phyloP scores from a whole-genome alignment of 2,329 filamentous ascomycete species.

The Macrophomina tecta region DNA sequence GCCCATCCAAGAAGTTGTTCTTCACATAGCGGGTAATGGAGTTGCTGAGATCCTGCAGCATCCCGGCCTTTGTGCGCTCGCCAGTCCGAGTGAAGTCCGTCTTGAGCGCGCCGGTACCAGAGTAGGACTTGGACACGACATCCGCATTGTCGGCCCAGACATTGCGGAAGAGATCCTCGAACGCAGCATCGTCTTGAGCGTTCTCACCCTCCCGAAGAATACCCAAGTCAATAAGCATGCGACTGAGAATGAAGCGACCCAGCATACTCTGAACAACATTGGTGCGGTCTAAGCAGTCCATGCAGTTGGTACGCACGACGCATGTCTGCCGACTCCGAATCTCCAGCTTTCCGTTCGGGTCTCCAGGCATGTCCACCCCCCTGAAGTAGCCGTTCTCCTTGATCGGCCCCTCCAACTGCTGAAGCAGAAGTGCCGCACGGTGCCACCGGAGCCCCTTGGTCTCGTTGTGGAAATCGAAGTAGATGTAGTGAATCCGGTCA shows the following conservation, averaged over 20 bases:
- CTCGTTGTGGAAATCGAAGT: conserved; percentile 98
- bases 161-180: conserved; percentile 93
- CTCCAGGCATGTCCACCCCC: conserved; percentile 81
- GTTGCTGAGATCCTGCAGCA: conserved; percentile 84
- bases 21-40: conserved; percentile 86
- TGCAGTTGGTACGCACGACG: conserved; percentile 96
- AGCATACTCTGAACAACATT: conserved; percentile 99
- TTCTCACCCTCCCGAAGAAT: conserved; percentile 76
- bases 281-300: conserved; percentile 97
- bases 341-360: conserved; percentile 74
- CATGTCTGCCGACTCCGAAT: conserved; percentile 81
- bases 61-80: conserved; percentile 82
- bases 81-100: conserved; percentile 97
- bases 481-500: conserved; percentile 91
- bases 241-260: conserved; percentile 84
- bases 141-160: conserved; percentile 99
- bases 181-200: conserved; percentile 79
- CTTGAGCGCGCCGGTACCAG: conserved; percentile 95
- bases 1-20: conserved; percentile 95
- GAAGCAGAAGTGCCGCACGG: conserved; percentile 83
- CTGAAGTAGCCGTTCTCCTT: conserved; percentile 89
- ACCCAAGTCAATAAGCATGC: conserved; percentile 85
- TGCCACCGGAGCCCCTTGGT: conserved; percentile 96
- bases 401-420: conserved; percentile 78
- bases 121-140: conserved; percentile 89